Evolutionary conservation across 2,329 filamentous ascomycete genomes (phyloP), one percentile per base, ranked within the genome.

Genomic region (Sporothrix dimorphospora): DNA sequence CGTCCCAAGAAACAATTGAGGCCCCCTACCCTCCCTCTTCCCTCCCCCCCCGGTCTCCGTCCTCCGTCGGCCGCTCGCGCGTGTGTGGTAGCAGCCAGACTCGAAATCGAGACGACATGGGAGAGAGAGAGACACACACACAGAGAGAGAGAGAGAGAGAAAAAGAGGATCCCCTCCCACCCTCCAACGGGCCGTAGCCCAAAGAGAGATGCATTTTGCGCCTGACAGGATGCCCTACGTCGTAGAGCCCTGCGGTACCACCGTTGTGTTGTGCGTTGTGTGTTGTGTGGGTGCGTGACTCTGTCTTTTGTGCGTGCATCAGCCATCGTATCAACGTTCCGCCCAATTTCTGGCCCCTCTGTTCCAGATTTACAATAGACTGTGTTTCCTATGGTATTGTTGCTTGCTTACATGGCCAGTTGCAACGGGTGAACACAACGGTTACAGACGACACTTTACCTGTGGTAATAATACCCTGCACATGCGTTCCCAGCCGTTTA

Each of bases 171-270:
- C 65, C 45, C 24, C 27, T 59, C 24, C 68, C 53, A 57, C 53
- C 55, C 53, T 51, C 55, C 68, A 63, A 63, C 68, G 68, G 68
- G 55, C 68, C 68, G 68, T 61, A 61, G 55, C 68, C 68, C 68
- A 63, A 70, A 70, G 68, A 70, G 68, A 70, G 68, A 63, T 70
- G 68, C 68, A 70, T 70, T 70, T 70, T 70, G 68, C 68, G 68
- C 68, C 68, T 70, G 55, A 38, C 55, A 49, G 68, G 68, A 51
- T 51, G 68, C 53, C 40, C 42, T n/a, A n/a, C n/a, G n/a, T n/a
- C n/a, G n/a, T n/a, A 21, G 68, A 45, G 42, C 53, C 55, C 53
- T 51, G 68, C 45, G 11, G 68, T 70, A 49, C 40, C n/a, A 51
- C 55, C n/a, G n/a, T 45, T 27, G n/a, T 30, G 49, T 30, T 30